phyloP scores from a whole-genome alignment of 352 stramenopile genomes.

The Globisporangium solare region DNA sequence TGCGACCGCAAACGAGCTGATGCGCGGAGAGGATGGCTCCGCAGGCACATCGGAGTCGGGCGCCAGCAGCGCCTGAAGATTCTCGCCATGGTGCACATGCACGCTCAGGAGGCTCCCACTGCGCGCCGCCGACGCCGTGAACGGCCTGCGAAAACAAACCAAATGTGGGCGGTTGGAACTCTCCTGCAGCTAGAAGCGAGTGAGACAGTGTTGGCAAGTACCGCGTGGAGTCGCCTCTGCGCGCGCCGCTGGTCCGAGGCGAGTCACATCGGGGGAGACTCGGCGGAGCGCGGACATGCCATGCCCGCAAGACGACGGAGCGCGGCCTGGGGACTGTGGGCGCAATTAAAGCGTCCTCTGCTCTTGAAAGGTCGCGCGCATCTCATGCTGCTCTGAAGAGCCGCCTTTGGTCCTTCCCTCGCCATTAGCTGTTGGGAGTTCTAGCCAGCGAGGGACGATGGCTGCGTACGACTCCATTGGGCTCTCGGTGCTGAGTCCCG shows the following conservation, averaged over 20 bases:
- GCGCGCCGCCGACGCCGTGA: constrained; percentile 37
- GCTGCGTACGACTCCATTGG: constrained; percentile 37
- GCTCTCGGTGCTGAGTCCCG: constrained; percentile 33
- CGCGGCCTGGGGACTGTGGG: too few relatives aligned
- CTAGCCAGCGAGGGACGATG: constrained; percentile 14
- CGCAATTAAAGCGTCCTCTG: background rate
- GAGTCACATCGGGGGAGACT: constrained; percentile 27
- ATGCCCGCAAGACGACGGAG: constrained; percentile 16
- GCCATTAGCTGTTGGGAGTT: too few relatives aligned
- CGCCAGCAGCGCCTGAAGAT: constrained; percentile 22
- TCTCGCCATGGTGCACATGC: constrained; percentile 46
- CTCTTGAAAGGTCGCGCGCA: constrained; percentile 10
- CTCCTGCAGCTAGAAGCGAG: background rate
- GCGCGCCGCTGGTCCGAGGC: constrained; percentile 7
- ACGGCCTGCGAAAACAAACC: constrained; percentile 26
- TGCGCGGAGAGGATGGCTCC: background rate
- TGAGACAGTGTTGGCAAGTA: constrained; percentile 10
- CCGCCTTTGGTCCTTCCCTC: background rate
- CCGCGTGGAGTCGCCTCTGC: constrained; percentile 15
- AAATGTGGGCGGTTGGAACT: too few relatives aligned
- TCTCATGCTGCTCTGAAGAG: background rate
- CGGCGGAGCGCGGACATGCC: constrained; percentile 33
- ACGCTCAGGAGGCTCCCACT: constrained; percentile 40
- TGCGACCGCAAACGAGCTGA: constrained; percentile 29
- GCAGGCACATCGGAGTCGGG: background rate